Base-by-base conservation (phyloP, 768 basidiomycete species). In the Russula abietina region DNA sequence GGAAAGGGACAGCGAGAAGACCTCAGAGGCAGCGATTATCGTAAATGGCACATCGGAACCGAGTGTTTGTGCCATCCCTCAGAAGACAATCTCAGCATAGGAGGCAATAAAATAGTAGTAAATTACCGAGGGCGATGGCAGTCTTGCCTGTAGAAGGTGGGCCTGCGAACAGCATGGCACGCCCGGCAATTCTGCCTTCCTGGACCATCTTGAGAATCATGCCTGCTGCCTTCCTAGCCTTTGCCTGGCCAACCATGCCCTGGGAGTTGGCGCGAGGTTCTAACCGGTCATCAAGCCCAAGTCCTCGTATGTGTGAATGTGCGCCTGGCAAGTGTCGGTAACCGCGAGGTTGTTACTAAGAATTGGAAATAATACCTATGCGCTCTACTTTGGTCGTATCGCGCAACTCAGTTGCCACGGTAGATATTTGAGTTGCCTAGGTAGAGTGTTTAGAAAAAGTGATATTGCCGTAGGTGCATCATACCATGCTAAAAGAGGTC, bases 181-280 rank as follows among this genome's bases (percentile, higher is more conserved):
- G 83, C 30, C 97, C 97, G 0, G 97, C 94, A 70, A 98, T 98
- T 61, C 88, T 81, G 19, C 93, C 93, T 70, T 97, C 93, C 73
- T 97, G 91, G 7, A 98, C 94, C 95, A 99, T 96, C 76, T 89
- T 95, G 70, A 98, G 82, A 65, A 98, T 93, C 81, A 98, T 89
- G 2, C 97, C 97, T 0, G 96, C 97, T 0, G 97, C 96, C 74
- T 97, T 97, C 49, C 97, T 86, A 24, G 97, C 97, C 72, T 94
- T 93, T 3, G 80, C 90, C 72, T 99, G 97, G 0, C 97, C 97
- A 28, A 99, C 96, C 87, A 99, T 97, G 4, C 97, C 97, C 72
- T 98, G 93, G 0, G 89, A 83, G 73, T 87, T 91, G 38, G 80
- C 83, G 22, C 94, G 84, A 16, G 96, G 94, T 74, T 98, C 94